These are phyloP conservation scores for Penicillium angulare DNA, from an alignment of 495 filamentous ascomycete genomes.

Conservation along the genomic window DNA sequence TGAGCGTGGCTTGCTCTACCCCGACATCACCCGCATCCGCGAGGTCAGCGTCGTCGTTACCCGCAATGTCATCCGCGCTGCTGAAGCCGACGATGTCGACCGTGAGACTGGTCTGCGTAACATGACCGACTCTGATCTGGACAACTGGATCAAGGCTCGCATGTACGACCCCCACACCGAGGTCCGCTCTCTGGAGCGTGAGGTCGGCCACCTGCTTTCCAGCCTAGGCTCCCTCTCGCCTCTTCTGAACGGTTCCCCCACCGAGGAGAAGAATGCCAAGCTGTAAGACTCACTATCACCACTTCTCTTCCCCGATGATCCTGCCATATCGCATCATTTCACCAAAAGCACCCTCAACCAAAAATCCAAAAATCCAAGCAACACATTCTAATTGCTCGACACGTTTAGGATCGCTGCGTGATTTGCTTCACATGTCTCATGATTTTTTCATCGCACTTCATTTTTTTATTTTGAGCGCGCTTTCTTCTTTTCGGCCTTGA, in stretches of 20 bases:
- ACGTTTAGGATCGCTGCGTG: conserved; percentile 21
- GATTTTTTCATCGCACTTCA: conserved; percentile 10
- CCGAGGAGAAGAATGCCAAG: conserved; percentile 42
- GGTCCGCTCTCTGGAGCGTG: conserved; percentile 55
- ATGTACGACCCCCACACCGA: conserved; percentile 79
- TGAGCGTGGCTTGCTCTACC: conserved; percentile 82
- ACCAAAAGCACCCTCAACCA: neutral
- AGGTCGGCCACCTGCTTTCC: conserved; percentile 48
- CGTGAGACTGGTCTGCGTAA: conserved; percentile 68
- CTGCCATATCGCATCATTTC: neutral
- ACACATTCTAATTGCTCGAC: neutral
- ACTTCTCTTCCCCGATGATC: conserved; percentile 6
- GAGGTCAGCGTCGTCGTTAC: conserved; percentile 87
- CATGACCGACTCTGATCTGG: conserved; percentile 73
- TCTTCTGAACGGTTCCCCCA: conserved; percentile 26
- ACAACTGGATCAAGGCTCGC: conserved; percentile 72
- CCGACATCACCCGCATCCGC: conserved; percentile 86
- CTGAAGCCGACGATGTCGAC: conserved; percentile 78
- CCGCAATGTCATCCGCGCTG: conserved; percentile 88
- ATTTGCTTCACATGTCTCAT: conserved; percentile 7
- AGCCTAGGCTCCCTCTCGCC: conserved; percentile 37
- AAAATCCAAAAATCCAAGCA: neutral
- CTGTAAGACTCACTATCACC: conserved; percentile 32
- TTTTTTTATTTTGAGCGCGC: conserved; percentile 33
- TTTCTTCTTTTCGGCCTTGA: conserved; percentile 14